Evolutionary conservation across 371 early-diverging fungal species (phyloP), one percentile per base, ranked within the genome.

Genomic region (Rozella allomycis): DNA sequence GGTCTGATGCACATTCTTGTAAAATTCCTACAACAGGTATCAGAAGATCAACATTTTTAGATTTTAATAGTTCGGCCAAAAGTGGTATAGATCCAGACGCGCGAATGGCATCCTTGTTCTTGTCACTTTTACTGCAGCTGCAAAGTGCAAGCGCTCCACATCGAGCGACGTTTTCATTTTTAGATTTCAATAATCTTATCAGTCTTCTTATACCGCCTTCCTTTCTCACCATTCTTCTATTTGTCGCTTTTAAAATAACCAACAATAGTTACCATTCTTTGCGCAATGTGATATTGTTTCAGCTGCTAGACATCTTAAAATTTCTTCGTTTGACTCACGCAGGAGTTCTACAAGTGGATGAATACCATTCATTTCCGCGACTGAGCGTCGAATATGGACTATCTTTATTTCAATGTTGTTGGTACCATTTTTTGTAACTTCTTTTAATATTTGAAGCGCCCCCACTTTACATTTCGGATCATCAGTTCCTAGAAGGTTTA

Each of bases 1-100:
- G 55, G 20, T 55, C 56, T 17, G 58, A 57, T 1, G 63, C 63
- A 32, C 63, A 60, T 33, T 63, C 63, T 27, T 62, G 57, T 11
- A 63, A 36, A 30, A 60, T 66, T 3, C 53, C 67, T 7, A 66
- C 67, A 3, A 66, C 67, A 1, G 67, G 67, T 20, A 66, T 62
- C 39, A 66, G 40, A 3, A 66, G 37, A 14, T 47, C 34, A 40
- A 62, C 63, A 41, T 66, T 62, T 2, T 46, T 42, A 3, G 56
- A 51, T 26, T 60, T 54, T 12, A 66, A 47, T 9, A 66, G 42
- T 20, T 52, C 52, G 13, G 66, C 66, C n/a, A 65, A 52, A 8
- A 65, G 45, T 2, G 66, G 66, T 28, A 65, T 60, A 3, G 59
- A 37, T 0, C 66, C 63, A 17, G 63, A 62, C 1, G 44, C 46